Base-by-base conservation (phyloP, 257 asterid species). In the Anisodus tanguticus region DNA sequence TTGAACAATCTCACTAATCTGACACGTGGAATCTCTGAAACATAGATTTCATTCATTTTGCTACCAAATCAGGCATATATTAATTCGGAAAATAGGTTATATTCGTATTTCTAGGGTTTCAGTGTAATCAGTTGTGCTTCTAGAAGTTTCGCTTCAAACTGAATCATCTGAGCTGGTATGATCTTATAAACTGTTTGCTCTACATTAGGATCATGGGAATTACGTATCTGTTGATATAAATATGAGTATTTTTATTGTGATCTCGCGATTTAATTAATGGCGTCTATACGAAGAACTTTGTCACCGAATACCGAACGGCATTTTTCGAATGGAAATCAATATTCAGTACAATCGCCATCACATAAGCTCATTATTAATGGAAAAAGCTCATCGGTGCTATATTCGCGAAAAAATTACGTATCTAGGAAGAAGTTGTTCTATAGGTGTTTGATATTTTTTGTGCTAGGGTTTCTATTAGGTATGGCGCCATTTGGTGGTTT, bases 261-360 rank as follows among this genome's bases (percentile, higher is more conserved):
- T 31, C 35, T 31, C 35, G 35, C 39, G 39, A 55, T 5, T 31
- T 77, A 4, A 77, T 77, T 82, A 84, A 95, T 95, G 99, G 96
- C 98, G 78, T 95, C 99, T 87, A 92, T 95, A 88, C 94, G 99
- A 88, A 92, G 98, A 88, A 91, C 97, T 78, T 88, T 89, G 62
- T 93, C 97, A 70, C 97, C 97, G n/a, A 92, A 90, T 88, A 87
- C 86, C 89, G 98, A 90, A 68, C 96, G 97, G 85, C 88, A 92
- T 79, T 85, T 88, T 81, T 91, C 84, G 89, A 95, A 94, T 87
- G 98, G 96, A 83, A 87, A 90, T 54, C 84, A 79, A 77, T 88
- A 35, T 68, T 51, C 80, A 66, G 86, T 82, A 43, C 92, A 90
- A 70, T 91, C 99, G 83, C 90, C 95, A 78, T 85, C 94, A 26